A percentile compares a stretch with the other conserved stretches of the same genome.
phyloP scores from a whole-genome alignment of 257 asterid genomes.

The Henckelia pumila region DNA sequence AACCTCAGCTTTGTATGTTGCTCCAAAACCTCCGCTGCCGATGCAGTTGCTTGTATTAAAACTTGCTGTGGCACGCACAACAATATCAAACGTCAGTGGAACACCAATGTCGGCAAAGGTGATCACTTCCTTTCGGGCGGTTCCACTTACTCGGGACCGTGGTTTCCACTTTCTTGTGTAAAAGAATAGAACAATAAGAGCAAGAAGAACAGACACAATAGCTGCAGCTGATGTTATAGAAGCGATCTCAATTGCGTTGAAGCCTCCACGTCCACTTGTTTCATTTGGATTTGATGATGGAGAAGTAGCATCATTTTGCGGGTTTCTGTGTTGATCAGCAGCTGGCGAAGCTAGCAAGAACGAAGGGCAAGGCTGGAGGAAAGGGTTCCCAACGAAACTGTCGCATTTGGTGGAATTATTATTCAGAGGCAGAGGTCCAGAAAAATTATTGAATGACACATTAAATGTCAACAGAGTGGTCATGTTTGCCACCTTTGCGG shows the following conservation, averaged over 20 bases:
- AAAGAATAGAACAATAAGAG: conserved; percentile 64
- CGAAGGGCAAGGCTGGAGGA: conserved; percentile 49
- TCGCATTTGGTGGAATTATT: conserved; percentile 53
- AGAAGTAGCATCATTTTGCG: conserved; percentile 35
- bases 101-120: conserved; percentile 71
- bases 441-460: conserved; percentile 75
- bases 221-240: conserved; percentile 84
- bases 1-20: conserved; percentile 91
- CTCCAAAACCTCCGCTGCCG: conserved; percentile 60
- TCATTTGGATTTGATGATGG: conserved; percentile 32
- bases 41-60: not conserved
- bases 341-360: conserved; percentile 49
- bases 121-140: conserved; percentile 72
- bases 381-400: conserved; percentile 72
- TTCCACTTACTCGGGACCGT: conserved; percentile 79
- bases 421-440: conserved; percentile 61
- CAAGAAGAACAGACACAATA: conserved; percentile 69
- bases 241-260: conserved; percentile 78
- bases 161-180: conserved; percentile 82
- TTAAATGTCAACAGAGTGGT: conserved; percentile 58
- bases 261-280: conserved; percentile 31
- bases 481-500: conserved; percentile 44
- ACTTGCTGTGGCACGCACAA: not conserved
- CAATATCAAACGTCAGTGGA: conserved; percentile 43
- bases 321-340: conserved; percentile 49